These are phyloP conservation scores for Eucalyptus cloeziana DNA, from an alignment of 345 rosid genomes.

Conservation along the genomic window DNA sequence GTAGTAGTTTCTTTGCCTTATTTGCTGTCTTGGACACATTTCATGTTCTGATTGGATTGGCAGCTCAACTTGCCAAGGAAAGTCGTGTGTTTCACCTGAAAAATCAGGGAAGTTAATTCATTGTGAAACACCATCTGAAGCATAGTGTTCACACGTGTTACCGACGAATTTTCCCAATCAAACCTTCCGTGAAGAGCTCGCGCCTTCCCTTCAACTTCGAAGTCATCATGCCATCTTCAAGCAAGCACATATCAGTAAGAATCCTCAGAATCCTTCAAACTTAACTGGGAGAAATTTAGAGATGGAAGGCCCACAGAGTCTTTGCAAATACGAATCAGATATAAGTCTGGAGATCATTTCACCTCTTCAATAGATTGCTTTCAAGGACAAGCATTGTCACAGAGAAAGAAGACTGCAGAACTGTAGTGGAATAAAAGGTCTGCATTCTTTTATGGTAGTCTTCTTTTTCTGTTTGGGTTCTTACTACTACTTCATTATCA, in stretches of 20 bases:
- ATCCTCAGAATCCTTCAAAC: not conserved
- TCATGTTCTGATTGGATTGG: not conserved
- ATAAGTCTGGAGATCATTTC: too few species aligned
- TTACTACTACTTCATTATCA: not conserved
- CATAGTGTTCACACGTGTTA: not conserved
- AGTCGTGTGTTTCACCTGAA: not conserved
- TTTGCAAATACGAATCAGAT: not conserved
- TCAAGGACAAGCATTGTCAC: not conserved
- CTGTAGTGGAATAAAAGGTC: too few species aligned
- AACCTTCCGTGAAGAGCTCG: not conserved
- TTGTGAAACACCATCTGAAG: not conserved
- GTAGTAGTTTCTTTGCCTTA: not conserved
- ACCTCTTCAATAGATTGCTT: too few species aligned
- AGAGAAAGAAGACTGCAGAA: too few species aligned
- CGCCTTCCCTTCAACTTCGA: not conserved
- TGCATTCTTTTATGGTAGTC: too few species aligned
- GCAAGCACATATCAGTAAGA: not conserved
- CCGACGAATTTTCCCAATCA: not conserved
- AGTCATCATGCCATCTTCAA: not conserved
- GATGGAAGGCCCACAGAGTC: not conserved
- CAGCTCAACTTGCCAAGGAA: not conserved
- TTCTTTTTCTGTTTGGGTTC: not conserved
- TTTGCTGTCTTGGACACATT: not conserved
- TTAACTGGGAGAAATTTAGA: not conserved
- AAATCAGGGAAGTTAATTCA: not conserved